Evolutionary conservation across 1,284 basidiomycete species (phyloP).

Genomic region (Entoloma clypeatum): DNA sequence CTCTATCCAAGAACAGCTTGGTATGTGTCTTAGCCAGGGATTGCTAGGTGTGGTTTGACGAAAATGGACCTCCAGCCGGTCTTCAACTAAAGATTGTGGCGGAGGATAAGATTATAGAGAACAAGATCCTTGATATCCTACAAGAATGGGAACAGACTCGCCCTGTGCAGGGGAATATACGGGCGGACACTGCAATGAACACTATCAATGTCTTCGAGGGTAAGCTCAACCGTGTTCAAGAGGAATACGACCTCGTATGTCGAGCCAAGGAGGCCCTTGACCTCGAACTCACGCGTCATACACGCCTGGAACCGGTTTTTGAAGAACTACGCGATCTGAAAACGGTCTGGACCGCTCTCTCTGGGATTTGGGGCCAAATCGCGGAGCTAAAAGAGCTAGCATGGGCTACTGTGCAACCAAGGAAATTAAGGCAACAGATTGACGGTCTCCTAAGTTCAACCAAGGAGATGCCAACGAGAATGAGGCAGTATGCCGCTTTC

Average conservation of each 20-base stretch:
- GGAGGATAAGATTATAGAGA: conserved; percentile 96
- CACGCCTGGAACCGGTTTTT: conserved; percentile 88
- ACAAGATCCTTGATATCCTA: conserved; percentile 70
- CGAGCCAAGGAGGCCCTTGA: conserved; percentile 96
- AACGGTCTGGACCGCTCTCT: conserved; percentile 97
- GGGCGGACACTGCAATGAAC: conserved; percentile 93
- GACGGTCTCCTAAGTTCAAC: conserved; percentile 87
- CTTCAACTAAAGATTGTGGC: conserved; percentile 99
- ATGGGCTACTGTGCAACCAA: conserved; percentile 92
- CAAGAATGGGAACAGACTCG: conserved; percentile 94
- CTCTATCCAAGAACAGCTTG: conserved; percentile 95
- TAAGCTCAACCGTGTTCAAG: conserved; percentile 84
- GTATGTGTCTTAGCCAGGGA: conserved; percentile 38
- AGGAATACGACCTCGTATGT: conserved; percentile 92
- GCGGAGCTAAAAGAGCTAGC: conserved; percentile 83
- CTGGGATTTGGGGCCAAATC: conserved; percentile 95
- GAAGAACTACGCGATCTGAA: conserved; percentile 97
- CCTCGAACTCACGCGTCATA: conserved; percentile 87
- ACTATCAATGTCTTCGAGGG: conserved; percentile 93
- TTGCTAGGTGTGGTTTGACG: conserved; percentile 8
- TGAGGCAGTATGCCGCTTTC: conserved; percentile 99
- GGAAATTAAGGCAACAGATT: conserved; percentile 92
- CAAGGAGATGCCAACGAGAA: conserved; percentile 97
- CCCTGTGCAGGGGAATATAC: conserved; percentile 94
- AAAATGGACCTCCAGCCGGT: conserved; percentile 56